Percentiles rank a stretch among this genome's conserved stretches.
These are phyloP conservation scores for Suhomyces taliae DNA, from an alignment of 1,139 yeast species.

Conservation along the genomic window DNA sequence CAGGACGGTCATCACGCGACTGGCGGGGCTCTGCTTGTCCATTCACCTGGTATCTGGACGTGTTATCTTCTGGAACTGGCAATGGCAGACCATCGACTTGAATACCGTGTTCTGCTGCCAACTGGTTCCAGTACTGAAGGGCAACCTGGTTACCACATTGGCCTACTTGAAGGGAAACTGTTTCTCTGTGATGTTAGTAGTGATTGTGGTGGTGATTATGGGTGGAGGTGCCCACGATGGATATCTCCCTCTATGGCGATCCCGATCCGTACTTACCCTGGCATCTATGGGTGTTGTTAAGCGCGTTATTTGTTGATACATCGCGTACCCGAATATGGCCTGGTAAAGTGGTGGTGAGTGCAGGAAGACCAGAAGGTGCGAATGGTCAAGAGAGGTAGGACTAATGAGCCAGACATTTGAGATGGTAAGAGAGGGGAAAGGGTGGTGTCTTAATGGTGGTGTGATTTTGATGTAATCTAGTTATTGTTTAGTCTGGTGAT, in stretches of 20 bases:
- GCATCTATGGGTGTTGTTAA: constrained; percentile 5
- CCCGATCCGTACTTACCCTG: constrained; percentile 10
- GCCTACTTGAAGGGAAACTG: constrained; percentile 54
- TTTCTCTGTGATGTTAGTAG: constrained; percentile 40
- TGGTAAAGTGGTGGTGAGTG: no score
- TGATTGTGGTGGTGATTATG: no score
- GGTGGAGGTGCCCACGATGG: no score
- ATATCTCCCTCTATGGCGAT: no score
- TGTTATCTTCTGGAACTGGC: constrained; percentile 12
- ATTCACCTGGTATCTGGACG: constrained; percentile 10
- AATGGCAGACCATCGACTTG: constrained; percentile 63
- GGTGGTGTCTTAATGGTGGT: no score
- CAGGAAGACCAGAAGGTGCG: no score
- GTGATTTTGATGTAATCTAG: no score
- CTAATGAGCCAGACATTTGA: no score
- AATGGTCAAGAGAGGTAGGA: no score
- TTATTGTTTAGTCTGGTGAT: no score
- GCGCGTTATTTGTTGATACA: constrained; percentile 1
- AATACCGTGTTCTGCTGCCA: constrained; percentile 87
- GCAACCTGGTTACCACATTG: constrained; percentile 99
- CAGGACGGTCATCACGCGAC: constrained; percentile 68
- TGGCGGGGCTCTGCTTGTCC: neutral
- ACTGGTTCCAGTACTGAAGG: constrained; percentile 87
- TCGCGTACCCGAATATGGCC: neutral
- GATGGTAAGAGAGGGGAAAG: no score